Percentiles rank a stretch among this genome's conserved stretches.
phyloP scores from a whole-genome alignment of 805 yeast species.

The Metschnikowia arizonensis region DNA sequence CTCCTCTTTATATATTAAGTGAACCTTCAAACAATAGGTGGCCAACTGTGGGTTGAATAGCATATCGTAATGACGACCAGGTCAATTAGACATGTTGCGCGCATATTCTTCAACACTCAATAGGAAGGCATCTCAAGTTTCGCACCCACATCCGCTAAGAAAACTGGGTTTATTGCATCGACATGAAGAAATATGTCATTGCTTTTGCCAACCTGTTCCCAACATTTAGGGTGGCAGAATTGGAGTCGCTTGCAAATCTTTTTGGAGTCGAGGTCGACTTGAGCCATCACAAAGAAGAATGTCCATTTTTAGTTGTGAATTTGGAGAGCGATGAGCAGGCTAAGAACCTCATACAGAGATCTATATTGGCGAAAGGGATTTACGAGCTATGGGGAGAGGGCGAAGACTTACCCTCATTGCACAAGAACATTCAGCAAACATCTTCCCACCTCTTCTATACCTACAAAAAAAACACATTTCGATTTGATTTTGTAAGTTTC shows the following conservation, averaged over 20 bases:
- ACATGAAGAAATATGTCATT: slow-evolving; percentile 62
- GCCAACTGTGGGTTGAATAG: no score
- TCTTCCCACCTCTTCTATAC: slow-evolving; percentile 31
- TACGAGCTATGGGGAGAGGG: slow-evolving; percentile 88
- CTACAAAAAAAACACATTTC: slow-evolving; percentile 55
- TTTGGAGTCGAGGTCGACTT: slow-evolving; percentile 56
- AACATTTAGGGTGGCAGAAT: slow-evolving; percentile 73
- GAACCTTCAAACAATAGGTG: no score
- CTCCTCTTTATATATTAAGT: no score
- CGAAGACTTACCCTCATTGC: slow-evolving; percentile 49
- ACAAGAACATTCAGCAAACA: slow-evolving; percentile 40
- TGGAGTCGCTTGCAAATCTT: slow-evolving; percentile 76
- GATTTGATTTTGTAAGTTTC: slow-evolving; percentile 76
- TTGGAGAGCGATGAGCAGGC: slow-evolving; percentile 70
- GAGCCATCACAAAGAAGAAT: slow-evolving; percentile 48
- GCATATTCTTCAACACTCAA: no score
- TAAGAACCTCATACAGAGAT: slow-evolving; percentile 53
- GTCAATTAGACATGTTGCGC: no score
- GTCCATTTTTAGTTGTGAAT: slow-evolving; percentile 69
- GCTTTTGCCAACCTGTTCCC: slow-evolving; percentile 83
- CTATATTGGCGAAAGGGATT: slow-evolving; percentile 68
- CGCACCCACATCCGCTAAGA: slow-evolving; percentile 3
- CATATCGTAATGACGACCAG: no score
- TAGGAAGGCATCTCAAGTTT: slow-evolving; percentile 4
- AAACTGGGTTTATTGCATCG: neutral